Conservation (phyloP, 805 yeast species). For the Pichia pseudocactophila region DNA sequence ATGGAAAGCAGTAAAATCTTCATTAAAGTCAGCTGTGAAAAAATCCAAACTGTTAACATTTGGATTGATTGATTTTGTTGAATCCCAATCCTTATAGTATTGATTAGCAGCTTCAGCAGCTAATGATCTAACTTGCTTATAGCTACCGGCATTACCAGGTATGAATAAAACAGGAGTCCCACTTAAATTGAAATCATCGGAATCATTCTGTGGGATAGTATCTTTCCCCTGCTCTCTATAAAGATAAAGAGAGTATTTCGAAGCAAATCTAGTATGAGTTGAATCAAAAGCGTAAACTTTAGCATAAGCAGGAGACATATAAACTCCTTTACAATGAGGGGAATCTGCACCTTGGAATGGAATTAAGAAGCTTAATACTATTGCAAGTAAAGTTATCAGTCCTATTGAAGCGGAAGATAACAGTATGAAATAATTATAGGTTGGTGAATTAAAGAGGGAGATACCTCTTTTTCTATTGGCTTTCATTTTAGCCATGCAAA, state of each 20-base stretch:
- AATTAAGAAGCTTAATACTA: slow-evolving; percentile 23
- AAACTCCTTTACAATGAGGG: slow-evolving; percentile 53
- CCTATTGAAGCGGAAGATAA: slow-evolving; percentile 14
- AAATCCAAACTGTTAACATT: slow-evolving; percentile 56
- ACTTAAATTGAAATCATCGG: slow-evolving; percentile 24
- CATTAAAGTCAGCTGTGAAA: slow-evolving; percentile 89
- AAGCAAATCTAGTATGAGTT: slow-evolving; percentile 59
- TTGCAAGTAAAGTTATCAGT: slow-evolving; percentile 18
- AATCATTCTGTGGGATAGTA: slow-evolving; percentile 37
- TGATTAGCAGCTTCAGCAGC: slow-evolving; percentile 70
- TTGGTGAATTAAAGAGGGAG: not conserved
- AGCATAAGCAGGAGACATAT: slow-evolving; percentile 81
- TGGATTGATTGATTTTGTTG: slow-evolving; percentile 22
- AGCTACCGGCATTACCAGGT: slow-evolving; percentile 97
- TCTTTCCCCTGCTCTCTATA: slow-evolving; percentile 80
- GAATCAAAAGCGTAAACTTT: slow-evolving; percentile 63
- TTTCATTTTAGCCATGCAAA: no score
- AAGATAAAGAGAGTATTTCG: slow-evolving; percentile 75
- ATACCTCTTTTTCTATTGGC: no score
- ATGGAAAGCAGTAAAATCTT: slow-evolving; percentile 92
- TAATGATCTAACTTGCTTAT: slow-evolving; percentile 80
- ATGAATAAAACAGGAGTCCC: slow-evolving; percentile 90
- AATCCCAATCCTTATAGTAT: slow-evolving; percentile 32
- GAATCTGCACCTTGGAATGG: slow-evolving; percentile 37
- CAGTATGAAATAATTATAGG: not conserved